A percentile compares a stretch with the other conserved stretches of the same genome.
These are phyloP conservation scores for Gymnopilus dilepis DNA, from an alignment of 768 basidiomycete species.

Conservation along the genomic window DNA sequence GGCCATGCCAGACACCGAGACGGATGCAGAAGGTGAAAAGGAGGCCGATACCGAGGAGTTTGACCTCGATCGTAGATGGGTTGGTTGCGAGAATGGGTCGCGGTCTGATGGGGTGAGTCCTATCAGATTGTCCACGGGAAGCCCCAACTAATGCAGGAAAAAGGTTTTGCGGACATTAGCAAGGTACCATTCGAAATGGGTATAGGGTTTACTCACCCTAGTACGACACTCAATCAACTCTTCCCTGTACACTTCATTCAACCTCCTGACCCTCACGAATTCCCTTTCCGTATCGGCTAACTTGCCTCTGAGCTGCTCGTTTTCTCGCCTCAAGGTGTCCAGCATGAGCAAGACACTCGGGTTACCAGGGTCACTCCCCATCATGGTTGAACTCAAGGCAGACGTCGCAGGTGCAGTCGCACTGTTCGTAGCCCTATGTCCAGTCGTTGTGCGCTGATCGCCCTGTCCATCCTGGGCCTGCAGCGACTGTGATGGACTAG, in stretches of 20 bases:
- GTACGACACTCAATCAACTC: slow-evolving; percentile 80
- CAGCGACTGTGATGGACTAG: background rate
- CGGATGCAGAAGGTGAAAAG: slow-evolving; percentile 41
- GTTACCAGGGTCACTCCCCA: slow-evolving; percentile 31
- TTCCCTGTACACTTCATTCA: slow-evolving; percentile 86
- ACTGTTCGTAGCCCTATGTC: background rate
- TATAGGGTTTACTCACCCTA: slow-evolving; percentile 57
- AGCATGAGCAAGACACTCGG: slow-evolving; percentile 65
- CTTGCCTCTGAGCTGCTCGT: slow-evolving; percentile 70
- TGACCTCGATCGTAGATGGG: slow-evolving; percentile 61
- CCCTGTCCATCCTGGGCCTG: background rate
- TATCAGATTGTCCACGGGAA: slow-evolving; percentile 80
- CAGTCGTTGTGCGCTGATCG: background rate
- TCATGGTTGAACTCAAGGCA: slow-evolving; percentile 5
- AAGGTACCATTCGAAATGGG: slow-evolving; percentile 5
- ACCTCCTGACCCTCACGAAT: slow-evolving; percentile 70
- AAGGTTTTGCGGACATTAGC: slow-evolving; percentile 1
- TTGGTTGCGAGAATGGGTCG: slow-evolving; percentile 73
- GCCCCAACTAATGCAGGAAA: slow-evolving; percentile 56
- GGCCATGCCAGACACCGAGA: slow-evolving; percentile 9
- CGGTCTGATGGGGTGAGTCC: slow-evolving; percentile 61
- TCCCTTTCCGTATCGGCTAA: slow-evolving; percentile 79
- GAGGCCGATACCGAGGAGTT: slow-evolving; percentile 44
- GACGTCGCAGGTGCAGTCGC: background rate
- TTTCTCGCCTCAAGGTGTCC: slow-evolving; percentile 79